Conservation (phyloP, 2,329 filamentous ascomycete species). For the Penicillium sp. region DNA sequence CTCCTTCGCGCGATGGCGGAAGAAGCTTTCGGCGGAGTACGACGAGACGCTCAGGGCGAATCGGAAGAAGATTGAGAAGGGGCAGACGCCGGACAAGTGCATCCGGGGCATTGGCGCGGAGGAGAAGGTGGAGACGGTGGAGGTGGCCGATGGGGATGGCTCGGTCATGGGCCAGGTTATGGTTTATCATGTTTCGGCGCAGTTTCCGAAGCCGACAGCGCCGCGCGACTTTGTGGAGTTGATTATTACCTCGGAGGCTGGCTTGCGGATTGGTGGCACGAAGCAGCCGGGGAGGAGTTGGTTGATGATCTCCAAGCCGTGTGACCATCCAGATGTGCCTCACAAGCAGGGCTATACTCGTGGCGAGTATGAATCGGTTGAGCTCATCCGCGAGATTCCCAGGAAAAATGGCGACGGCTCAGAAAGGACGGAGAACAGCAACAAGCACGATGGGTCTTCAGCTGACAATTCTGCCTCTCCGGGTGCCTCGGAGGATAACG, state of each 20-base stretch:
- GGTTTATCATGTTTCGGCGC: slow-evolving; percentile 83
- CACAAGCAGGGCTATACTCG: slow-evolving; percentile 70
- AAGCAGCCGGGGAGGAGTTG: slow-evolving; percentile 60
- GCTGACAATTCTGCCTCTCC: too few relatives aligned
- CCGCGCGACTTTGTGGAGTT: slow-evolving; percentile 84
- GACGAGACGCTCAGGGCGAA: slow-evolving; percentile 70
- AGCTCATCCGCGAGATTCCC: slow-evolving; percentile 82
- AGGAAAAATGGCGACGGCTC: slow-evolving; percentile 18
- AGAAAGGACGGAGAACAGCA: slow-evolving; percentile 18
- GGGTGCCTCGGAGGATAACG: too few relatives aligned
- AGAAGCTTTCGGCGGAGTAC: slow-evolving; percentile 75
- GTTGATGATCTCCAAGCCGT: slow-evolving; percentile 84
- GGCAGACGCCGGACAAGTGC: slow-evolving; percentile 68
- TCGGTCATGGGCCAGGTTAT: slow-evolving; percentile 27
- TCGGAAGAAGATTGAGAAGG: slow-evolving; percentile 63
- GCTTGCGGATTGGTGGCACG: slow-evolving; percentile 31
- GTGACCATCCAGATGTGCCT: slow-evolving; percentile 70
- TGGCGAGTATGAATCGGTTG: slow-evolving; percentile 86
- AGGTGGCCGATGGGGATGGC: slow-evolving; percentile 49
- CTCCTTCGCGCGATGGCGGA: slow-evolving; percentile 73
- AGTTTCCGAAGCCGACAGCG: slow-evolving; percentile 84
- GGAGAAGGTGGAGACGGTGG: slow-evolving; percentile 63
- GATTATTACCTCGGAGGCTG: slow-evolving; percentile 61
- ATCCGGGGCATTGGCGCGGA: slow-evolving; percentile 86
- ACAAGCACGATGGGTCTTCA: slow-evolving; percentile 20